These are phyloP conservation scores for Cadophora luteo-olivacea DNA, from an alignment of 2,329 filamentous ascomycete species.

Conservation along the genomic window DNA sequence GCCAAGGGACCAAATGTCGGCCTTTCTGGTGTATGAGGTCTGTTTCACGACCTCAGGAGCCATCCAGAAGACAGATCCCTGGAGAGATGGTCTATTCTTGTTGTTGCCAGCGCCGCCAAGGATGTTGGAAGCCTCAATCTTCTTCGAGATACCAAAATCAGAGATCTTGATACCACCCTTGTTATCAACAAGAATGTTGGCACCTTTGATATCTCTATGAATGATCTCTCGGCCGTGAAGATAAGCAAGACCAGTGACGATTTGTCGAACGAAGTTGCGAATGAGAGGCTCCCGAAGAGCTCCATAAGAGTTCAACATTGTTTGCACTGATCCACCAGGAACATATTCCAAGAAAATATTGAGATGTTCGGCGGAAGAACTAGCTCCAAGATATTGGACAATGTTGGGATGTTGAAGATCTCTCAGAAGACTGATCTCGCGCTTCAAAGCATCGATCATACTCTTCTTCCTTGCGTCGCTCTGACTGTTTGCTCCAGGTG, in stretches of 20 bases:
- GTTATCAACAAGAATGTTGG: conserved; percentile 98
- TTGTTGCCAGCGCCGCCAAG: conserved; percentile 71
- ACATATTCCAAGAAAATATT: conserved; percentile 99
- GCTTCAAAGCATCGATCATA: conserved; percentile 97
- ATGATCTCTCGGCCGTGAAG: conserved; percentile 96
- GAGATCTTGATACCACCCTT: conserved; percentile 99
- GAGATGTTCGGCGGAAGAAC: conserved; percentile 86
- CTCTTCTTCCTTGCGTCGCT: conserved; percentile 92
- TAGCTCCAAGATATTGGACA: conserved; percentile 96
- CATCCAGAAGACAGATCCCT: conserved; percentile 99
- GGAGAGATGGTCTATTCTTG: conserved; percentile 78
- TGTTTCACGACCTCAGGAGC: conserved; percentile 98
- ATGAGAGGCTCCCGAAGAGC: conserved; percentile 92
- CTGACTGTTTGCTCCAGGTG: conserved; percentile 76
- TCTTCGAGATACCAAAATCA: conserved; percentile 98
- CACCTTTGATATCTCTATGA: conserved; percentile 98
- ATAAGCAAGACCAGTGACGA: conserved; percentile 89
- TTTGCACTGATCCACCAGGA: conserved; percentile 94
- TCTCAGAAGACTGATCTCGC: conserved; percentile 91
- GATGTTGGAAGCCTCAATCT: conserved; percentile 89
- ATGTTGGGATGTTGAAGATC: conserved; percentile 97
- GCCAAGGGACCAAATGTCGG: conserved; percentile 97
- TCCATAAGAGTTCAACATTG: conserved; percentile 98
- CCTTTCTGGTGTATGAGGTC: conserved; percentile 96
- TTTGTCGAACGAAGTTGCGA: conserved; percentile 95